phyloP scores from a whole-genome alignment of 2,329 filamentous ascomycete genomes.

The Aspergillus neoniger region DNA sequence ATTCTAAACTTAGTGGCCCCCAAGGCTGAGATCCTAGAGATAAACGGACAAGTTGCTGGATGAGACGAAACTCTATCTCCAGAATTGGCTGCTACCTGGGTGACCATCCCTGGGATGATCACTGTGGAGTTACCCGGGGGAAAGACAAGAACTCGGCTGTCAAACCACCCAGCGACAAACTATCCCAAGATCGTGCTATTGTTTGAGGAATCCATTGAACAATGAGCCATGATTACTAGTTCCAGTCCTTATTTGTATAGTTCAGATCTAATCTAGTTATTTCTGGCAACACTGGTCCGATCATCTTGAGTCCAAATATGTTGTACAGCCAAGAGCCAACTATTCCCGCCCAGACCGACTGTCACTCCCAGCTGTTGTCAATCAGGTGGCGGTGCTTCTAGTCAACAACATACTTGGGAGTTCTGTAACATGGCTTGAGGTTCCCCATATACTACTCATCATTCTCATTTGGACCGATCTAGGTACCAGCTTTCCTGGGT shows the following conservation, averaged over 20 bases:
- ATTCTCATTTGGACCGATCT: conserved; percentile 4
- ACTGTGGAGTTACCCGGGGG: conserved; percentile 11
- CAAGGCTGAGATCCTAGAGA: neutral
- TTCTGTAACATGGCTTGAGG: neutral
- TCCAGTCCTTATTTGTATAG: conserved; percentile 2
- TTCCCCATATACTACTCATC: conserved; percentile 1
- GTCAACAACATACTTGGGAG: neutral
- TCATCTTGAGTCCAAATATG: neutral
- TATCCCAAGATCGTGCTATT: neutral
- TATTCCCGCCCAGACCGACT: conserved; percentile 16
- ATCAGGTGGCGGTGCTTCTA: neutral
- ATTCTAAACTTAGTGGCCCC: conserved; percentile 1
- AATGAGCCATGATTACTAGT: neutral
- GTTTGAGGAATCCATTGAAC: neutral
- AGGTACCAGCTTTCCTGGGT: conserved; percentile 5
- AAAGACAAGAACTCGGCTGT: neutral
- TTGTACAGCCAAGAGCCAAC: conserved; percentile 21
- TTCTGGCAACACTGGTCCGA: neutral
- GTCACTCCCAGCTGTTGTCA: conserved; percentile 2
- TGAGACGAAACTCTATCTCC: neutral
- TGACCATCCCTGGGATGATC: conserved; percentile 15
- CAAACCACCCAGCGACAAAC: neutral
- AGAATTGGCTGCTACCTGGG: neutral
- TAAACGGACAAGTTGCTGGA: neutral
- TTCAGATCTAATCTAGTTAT: conserved; percentile 3